Conservation (phyloP, 306 rosid genomes). For the Vigna mungo region DNA sequence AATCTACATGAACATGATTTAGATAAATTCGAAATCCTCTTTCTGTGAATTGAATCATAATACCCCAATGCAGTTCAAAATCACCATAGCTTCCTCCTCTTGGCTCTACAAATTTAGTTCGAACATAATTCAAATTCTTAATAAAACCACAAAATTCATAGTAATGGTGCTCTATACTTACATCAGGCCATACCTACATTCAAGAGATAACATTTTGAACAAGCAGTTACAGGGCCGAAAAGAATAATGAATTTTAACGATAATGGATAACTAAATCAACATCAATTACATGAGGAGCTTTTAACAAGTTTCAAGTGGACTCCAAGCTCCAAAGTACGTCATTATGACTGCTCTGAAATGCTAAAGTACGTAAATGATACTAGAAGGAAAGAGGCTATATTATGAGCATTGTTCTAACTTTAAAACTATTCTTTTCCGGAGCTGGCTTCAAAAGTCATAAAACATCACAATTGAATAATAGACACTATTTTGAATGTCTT, state of each 20-base stretch:
- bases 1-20: constrained; percentile 50
- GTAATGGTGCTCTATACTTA: constrained; percentile 9
- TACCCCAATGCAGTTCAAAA: constrained; percentile 77
- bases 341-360: constrained; percentile 82
- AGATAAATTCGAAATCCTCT: constrained; percentile 57
- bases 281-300: constrained; percentile 94
- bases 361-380: constrained; percentile 36
- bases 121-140: constrained; percentile 37
- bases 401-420: too few species aligned
- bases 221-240: constrained; percentile 40
- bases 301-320: constrained; percentile 81
- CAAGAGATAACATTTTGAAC: constrained; percentile 44
- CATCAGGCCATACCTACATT: constrained; percentile 87
- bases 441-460: too few species aligned
- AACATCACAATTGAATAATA: too few species aligned
- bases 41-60: constrained; percentile 70
- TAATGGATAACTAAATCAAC: constrained; percentile 42
- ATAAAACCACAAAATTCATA: constrained; percentile 33
- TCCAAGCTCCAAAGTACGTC: constrained; percentile 89
- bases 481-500: too few species aligned
- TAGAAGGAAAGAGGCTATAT: neutral
- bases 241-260: constrained; percentile 11
- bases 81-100: constrained; percentile 89
- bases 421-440: too few species aligned
- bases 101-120: constrained; percentile 69